Base-by-base conservation (phyloP, 352 stramenopile species). In the Phytopythium kandeliae region DNA sequence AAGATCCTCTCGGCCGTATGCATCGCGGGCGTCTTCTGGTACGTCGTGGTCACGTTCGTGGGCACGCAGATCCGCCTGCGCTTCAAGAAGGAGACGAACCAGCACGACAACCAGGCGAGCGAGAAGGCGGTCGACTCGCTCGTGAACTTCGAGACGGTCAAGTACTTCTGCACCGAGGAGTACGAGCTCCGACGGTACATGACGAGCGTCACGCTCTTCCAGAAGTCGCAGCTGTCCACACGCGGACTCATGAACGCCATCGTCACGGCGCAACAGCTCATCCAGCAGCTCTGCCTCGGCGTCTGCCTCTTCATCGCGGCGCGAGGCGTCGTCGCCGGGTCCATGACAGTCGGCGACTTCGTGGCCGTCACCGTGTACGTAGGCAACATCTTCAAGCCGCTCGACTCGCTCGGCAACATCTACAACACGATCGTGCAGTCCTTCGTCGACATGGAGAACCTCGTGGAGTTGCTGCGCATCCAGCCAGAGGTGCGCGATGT, bases 81-180 rank as follows among this genome's bases (percentile, higher is more conserved):
- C 55, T 98, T 98, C 64, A 93, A 97, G 49, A 97, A 97, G 43
- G 65, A 89, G 54, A 95, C 85, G 2, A 97, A 96, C 55, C 71
- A 94, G 37, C 84, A 98, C 64, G 95, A 98, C 63, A 99, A 99
- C 73, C 84, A 98, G 50, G 97, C 85, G 40, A 96, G 97, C 58
- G 95, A 98, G 55, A 96, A 95, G 45, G 80, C 89, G 2, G 97
- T 96, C 2, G 96, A 99, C 63, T 96, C 78, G n/a, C 71, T 98
- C n/a, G 83, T 97, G 16, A 98, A 98, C 57, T 98, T 98, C 59
- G 95, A 99, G 67, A 98, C 92, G 0, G 94, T 99, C 54, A 98
- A 99, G 64, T 97, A 97, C 57, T 98, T 98, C 55, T 97, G 89
- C 33, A 94, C 85, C 2, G 95, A 98, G 66, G 71, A 90, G 26